Percentiles rank a stretch among this genome's conserved stretches.
Conservation (phyloP, 257 asterid species). For the Nicotiana tomentosiformis region DNA sequence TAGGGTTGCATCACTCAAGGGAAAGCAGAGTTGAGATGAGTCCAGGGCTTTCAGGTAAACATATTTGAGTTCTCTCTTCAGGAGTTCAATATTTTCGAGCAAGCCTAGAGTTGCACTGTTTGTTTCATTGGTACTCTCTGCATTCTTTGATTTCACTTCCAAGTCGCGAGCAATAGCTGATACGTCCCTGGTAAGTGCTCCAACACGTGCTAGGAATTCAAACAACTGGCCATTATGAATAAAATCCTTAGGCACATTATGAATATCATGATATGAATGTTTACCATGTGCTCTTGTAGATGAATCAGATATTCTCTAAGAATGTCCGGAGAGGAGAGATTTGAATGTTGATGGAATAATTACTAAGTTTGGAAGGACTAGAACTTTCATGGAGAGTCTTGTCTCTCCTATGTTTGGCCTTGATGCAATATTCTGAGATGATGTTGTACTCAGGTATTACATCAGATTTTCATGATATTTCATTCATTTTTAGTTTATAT, state of each 20-base stretch:
- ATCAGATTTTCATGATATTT: too few species aligned
- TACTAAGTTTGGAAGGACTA: too few species aligned
- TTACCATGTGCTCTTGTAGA: too few species aligned
- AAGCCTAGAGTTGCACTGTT: neutral
- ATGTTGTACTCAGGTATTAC: too few species aligned
- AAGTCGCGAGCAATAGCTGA: neutral
- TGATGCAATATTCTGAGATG: too few species aligned
- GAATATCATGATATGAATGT: neutral
- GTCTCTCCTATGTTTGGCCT: too few species aligned
- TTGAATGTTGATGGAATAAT: too few species aligned
- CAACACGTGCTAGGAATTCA: neutral
- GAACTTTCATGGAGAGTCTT: too few species aligned
- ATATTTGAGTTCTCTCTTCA: neutral
- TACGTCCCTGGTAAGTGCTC: neutral
- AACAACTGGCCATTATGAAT: neutral
- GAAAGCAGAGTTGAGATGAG: neutral
- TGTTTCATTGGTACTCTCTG: neutral
- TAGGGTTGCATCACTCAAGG: neutral
- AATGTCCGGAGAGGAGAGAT: too few species aligned
- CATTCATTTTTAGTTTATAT: too few species aligned
- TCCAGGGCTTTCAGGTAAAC: neutral
- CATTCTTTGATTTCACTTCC: neutral
- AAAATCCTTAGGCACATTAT: neutral
- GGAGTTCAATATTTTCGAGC: neutral
- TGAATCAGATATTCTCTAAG: neutral